These are phyloP conservation scores for Juglanconis sp. DNA, from an alignment of 2,329 filamentous ascomycete genomes.

Conservation along the genomic window DNA sequence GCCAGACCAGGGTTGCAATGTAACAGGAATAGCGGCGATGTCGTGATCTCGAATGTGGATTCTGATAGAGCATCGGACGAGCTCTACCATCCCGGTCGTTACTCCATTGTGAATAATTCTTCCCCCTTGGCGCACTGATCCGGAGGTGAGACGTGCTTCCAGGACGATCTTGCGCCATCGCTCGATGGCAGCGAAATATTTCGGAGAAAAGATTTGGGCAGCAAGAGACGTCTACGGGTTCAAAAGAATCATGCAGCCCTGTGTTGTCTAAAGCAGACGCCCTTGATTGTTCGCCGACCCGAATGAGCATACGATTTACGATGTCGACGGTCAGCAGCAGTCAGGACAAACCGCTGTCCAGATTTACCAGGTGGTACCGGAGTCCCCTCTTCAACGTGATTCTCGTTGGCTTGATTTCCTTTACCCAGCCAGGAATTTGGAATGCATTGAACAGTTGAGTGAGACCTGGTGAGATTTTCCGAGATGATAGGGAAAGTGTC, in stretches of 20 bases:
- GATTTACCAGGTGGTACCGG: slow-evolving; percentile 36
- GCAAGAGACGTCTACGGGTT: background rate
- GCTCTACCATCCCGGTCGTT: too few relatives aligned
- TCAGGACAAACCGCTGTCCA: slow-evolving; percentile 21
- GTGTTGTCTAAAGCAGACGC: background rate
- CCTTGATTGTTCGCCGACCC: background rate
- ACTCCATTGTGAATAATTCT: too few relatives aligned
- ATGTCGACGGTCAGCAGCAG: background rate
- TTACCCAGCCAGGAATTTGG: slow-evolving; percentile 46
- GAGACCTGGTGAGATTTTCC: background rate
- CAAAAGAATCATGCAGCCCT: background rate
- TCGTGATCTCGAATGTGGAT: too few relatives aligned
- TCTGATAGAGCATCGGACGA: too few relatives aligned
- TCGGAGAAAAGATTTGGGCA: background rate
- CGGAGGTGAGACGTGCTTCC: background rate
- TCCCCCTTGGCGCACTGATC: background rate
- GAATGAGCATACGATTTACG: background rate
- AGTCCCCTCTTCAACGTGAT: slow-evolving; percentile 46
- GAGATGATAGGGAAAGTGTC: background rate
- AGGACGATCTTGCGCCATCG: background rate
- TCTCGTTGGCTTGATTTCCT: slow-evolving; percentile 40
- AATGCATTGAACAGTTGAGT: slow-evolving; percentile 40
- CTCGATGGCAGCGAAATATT: background rate
- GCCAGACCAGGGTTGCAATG: too few relatives aligned
- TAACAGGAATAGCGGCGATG: too few relatives aligned